These are phyloP conservation scores for Helichrysum umbraculigerum DNA, from an alignment of 129 eudicot species.

Conservation along the genomic window DNA sequence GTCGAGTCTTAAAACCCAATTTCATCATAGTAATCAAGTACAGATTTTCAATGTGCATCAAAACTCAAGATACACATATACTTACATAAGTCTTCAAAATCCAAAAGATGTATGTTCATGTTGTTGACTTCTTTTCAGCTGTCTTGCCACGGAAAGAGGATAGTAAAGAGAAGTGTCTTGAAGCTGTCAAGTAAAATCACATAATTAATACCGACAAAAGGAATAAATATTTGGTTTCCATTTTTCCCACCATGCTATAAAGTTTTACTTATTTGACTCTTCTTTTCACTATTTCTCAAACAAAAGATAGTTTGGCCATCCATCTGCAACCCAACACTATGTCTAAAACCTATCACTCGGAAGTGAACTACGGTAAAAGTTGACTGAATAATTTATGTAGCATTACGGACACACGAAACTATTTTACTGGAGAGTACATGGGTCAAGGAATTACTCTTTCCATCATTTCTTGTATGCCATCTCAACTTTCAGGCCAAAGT, in stretches of 20 bases:
- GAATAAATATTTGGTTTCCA: neutral
- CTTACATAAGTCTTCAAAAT: slow-evolving; percentile 2
- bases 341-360: neutral
- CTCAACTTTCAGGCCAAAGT: neutral
- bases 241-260: slow-evolving; percentile 4
- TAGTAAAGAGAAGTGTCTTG: slow-evolving; percentile 74
- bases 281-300: slow-evolving; percentile 1
- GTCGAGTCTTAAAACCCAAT: neutral
- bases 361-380: neutral
- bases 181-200: slow-evolving; percentile 44
- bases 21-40: neutral
- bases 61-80: neutral
- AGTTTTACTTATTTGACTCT: neutral
- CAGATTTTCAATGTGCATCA: slow-evolving; percentile 14
- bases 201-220: neutral
- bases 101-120: slow-evolving; percentile 26
- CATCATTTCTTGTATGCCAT: neutral
- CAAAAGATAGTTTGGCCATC: neutral
- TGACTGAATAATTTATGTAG: neutral
- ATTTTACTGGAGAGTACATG: neutral
- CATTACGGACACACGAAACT: neutral
- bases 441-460: neutral
- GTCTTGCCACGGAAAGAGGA: slow-evolving; percentile 74
- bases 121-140: slow-evolving; percentile 57
- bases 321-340: neutral